Percentiles rank a stretch among this genome's conserved stretches.
Evolutionary conservation across 352 stramenopile species (phyloP).

Genomic region (Globisporangium emineosum): DNA sequence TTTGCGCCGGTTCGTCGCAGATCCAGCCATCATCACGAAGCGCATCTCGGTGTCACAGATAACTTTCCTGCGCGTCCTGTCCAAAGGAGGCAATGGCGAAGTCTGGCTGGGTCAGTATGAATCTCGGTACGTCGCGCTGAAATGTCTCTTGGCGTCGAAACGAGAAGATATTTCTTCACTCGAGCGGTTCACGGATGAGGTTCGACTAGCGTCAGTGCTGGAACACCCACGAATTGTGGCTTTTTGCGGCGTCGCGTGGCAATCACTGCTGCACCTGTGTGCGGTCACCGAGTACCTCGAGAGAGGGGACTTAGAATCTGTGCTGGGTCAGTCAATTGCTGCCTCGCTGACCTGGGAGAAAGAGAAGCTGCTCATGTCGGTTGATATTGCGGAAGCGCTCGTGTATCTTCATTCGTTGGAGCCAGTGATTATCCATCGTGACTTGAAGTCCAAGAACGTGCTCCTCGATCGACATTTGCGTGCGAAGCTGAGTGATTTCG

Average conservation of each 20-base stretch:
- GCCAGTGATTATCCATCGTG: conserved; percentile 64
- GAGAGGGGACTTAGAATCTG: conserved; percentile 59
- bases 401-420: conserved; percentile 71
- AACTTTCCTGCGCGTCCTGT: conserved; percentile 65
- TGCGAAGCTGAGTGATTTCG: conserved; percentile 75
- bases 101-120: conserved; percentile 83
- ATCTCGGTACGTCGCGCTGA: conserved; percentile 71
- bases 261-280: conserved; percentile 70
- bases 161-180: conserved; percentile 53
- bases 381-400: conserved; percentile 65
- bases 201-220: conserved; percentile 71
- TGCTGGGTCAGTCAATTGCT: conserved; percentile 39
- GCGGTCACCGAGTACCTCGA: conserved; percentile 81
- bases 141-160: conserved; percentile 67
- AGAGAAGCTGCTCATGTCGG: conserved; percentile 57
- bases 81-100: conserved; percentile 76
- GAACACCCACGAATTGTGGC: conserved; percentile 79
- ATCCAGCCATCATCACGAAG: conserved; percentile 69
- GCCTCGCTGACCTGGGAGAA: conserved; percentile 45
- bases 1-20: conserved; percentile 57
- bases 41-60: conserved; percentile 73
- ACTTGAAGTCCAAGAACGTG: conserved; percentile 77
- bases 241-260: conserved; percentile 80
- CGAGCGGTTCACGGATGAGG: conserved; percentile 81
- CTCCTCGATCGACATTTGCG: conserved; percentile 55